phyloP scores from a whole-genome alignment of 306 rosid species.

The Benincasa hispida region DNA sequence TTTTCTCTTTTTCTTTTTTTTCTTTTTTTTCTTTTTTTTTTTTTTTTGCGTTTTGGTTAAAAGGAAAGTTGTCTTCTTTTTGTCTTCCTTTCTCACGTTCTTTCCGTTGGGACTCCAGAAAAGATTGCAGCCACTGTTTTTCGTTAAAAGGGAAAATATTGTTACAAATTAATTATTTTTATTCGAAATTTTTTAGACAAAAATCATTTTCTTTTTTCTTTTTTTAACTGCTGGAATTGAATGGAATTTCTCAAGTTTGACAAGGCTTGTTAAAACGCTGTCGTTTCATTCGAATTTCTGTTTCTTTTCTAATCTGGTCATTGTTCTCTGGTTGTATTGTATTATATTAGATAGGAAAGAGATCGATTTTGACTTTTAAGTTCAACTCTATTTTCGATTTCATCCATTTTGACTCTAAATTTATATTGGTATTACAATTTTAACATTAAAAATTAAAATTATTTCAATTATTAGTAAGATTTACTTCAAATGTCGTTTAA shows the following conservation, averaged over 20 bases:
- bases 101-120: conserved; percentile 6
- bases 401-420: too few relatives aligned
- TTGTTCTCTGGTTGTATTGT: neutral
- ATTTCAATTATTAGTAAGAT: too few relatives aligned
- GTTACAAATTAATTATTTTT: too few relatives aligned
- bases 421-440: too few relatives aligned
- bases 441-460: too few relatives aligned
- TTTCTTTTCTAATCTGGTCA: neutral
- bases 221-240: neutral
- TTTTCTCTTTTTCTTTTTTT: neutral
- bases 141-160: too few relatives aligned
- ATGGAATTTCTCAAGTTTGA: neutral
- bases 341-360: too few relatives aligned
- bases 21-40: too few relatives aligned
- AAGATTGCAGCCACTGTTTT: neutral
- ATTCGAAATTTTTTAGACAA: too few relatives aligned
- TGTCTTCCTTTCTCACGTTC: conserved; percentile 9
- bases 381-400: too few relatives aligned
- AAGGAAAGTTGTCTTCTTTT: conserved; percentile 4
- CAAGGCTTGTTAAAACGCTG: neutral
- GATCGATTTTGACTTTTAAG: too few relatives aligned
- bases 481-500: too few relatives aligned
- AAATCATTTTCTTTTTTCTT: neutral
- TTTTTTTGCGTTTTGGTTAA: neutral
- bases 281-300: neutral